Percentiles rank a stretch among this genome's conserved stretches.
phyloP scores from a whole-genome alignment of 192 early-diverging fungal genomes.

The Coemansia sp. region DNA sequence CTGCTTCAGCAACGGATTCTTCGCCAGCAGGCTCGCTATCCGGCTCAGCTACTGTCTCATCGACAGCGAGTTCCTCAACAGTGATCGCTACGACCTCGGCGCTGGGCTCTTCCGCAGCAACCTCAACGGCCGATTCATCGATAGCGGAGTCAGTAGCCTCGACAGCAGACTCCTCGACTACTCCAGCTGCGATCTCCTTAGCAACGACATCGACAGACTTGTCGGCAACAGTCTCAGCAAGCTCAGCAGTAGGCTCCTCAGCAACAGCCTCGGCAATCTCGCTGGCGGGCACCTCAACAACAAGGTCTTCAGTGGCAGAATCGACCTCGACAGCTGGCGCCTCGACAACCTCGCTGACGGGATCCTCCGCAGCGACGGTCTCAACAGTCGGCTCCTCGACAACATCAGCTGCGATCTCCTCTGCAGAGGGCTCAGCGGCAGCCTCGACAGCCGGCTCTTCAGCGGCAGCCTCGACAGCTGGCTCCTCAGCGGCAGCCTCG shows the following conservation, averaged over 20 bases:
- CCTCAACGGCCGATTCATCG: not conserved
- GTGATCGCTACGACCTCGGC: not conserved
- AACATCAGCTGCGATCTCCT: not conserved
- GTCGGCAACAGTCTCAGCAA: not conserved
- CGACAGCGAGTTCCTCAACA: not conserved
- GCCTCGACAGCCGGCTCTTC: too few relatives aligned
- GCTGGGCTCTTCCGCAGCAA: not conserved
- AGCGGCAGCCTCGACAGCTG: too few relatives aligned
- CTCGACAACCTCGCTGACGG: not conserved
- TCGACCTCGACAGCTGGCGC: not conserved
- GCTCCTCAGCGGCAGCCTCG: too few relatives aligned
- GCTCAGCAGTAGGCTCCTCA: not conserved
- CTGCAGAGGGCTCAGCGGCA: too few relatives aligned
- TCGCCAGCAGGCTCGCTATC: not conserved
- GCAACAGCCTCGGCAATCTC: not conserved
- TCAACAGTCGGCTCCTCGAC: not conserved
- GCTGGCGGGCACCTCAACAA: not conserved
- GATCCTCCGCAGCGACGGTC: not conserved
- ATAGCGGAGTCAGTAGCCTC: not conserved
- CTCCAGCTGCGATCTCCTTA: not conserved
- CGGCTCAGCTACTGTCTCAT: not conserved
- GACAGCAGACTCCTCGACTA: not conserved
- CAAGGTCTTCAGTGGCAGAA: not conserved
- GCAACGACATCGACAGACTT: not conserved
- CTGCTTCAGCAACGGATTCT: not conserved